These are phyloP conservation scores for Sclerotinia sclerotiorum DNA, from an alignment of 2,329 filamentous ascomycete species.

Conservation along the genomic window DNA sequence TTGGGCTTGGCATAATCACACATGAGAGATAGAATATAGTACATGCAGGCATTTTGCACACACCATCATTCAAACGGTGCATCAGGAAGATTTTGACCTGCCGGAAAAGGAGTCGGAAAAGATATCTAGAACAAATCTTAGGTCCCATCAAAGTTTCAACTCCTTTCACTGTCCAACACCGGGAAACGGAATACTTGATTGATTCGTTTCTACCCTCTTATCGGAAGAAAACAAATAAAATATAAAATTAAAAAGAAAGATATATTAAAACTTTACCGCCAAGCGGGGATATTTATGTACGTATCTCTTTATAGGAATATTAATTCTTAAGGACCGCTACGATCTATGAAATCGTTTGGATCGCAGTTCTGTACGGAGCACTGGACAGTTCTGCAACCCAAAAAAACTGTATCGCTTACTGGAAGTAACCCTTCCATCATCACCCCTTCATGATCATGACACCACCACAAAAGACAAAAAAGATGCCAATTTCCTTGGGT, in stretches of 20 bases:
- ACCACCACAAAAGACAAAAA: background rate
- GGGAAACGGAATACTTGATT: background rate
- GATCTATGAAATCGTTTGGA: background rate
- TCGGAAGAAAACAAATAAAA: background rate
- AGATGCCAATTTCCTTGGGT: background rate
- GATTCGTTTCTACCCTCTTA: background rate
- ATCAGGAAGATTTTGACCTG: background rate
- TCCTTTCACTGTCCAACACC: background rate
- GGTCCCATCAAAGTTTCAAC: background rate
- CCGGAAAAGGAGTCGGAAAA: background rate
- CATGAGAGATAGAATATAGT: background rate
- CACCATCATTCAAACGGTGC: background rate
- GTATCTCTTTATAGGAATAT: background rate
- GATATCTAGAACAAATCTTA: background rate
- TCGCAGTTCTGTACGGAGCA: background rate
- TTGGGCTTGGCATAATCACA: background rate
- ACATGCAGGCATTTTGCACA: background rate
- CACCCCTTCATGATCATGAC: background rate
- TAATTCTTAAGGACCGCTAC: background rate
- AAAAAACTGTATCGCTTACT: background rate
- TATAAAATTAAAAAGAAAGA: background rate
- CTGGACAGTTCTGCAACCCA: no score
- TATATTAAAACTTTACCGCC: conserved; percentile 3
- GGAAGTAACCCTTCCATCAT: background rate
- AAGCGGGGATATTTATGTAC: background rate